A percentile compares a stretch with the other conserved stretches of the same genome.
phyloP scores from a whole-genome alignment of 805 yeast genomes.

The Hanseniaspora mollemarum region DNA sequence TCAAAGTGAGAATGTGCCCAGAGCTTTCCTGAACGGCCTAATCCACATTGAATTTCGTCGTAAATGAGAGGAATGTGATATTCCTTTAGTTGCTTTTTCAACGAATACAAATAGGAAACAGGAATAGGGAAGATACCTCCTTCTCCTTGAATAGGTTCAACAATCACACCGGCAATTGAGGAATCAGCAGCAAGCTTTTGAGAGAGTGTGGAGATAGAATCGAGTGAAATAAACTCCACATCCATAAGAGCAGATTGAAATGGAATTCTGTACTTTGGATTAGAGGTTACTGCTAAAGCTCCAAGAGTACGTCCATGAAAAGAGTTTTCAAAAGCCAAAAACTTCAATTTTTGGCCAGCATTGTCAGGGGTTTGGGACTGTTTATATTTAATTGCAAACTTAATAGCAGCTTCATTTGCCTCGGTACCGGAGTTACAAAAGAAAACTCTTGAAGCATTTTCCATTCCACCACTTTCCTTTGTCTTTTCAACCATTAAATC shows the following conservation, averaged over 20 bases:
- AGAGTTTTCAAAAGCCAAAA: conserved; percentile 76
- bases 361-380: conserved; percentile 33
- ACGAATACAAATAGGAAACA: conserved; percentile 49
- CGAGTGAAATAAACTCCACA: conserved; percentile 36
- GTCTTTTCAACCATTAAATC: conserved; percentile 62
- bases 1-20: conserved; percentile 86
- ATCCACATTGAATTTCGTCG: conserved; percentile 95
- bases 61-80: conserved; percentile 62
- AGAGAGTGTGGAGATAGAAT: conserved; percentile 26
- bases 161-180: conserved; percentile 67
- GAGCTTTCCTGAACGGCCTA: conserved; percentile 80
- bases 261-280: conserved; percentile 84
- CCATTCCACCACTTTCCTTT: conserved; percentile 63
- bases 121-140: conserved; percentile 77
- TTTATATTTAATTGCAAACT: conserved; percentile 74
- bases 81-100: conserved; percentile 47
- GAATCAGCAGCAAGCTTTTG: conserved; percentile 47
- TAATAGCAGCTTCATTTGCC: conserved; percentile 69
- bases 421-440: conserved; percentile 66
- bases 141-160: conserved; percentile 97
- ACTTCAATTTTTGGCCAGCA: conserved; percentile 45
- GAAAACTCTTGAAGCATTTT: conserved; percentile 62
- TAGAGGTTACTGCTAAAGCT: conserved; percentile 81
- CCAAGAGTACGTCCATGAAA: conserved; percentile 97
- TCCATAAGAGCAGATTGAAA: conserved; percentile 90